phyloP scores from a whole-genome alignment of 257 asterid genomes.

The Agastache rugosa region DNA sequence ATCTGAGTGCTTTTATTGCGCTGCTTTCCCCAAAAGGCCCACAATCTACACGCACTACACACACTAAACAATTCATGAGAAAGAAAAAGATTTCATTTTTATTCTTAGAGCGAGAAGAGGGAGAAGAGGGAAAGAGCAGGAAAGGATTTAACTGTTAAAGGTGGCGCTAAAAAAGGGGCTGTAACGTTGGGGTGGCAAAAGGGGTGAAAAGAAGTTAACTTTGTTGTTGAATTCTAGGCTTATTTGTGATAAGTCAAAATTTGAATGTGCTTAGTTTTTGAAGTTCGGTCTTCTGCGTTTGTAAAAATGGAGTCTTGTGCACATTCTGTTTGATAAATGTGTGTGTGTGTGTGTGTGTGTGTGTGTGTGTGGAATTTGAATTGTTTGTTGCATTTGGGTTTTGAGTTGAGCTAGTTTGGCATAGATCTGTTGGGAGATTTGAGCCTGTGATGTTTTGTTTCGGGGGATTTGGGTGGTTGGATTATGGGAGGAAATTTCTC shows the following conservation, averaged over 20 bases:
- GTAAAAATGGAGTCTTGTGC: conserved; percentile 28
- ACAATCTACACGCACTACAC: conserved; percentile 36
- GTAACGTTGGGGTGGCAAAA: conserved; percentile 9
- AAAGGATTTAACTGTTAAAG: conserved; percentile 40
- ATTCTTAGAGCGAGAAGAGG: not conserved
- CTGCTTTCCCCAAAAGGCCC: conserved; percentile 52
- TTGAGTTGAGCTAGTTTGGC: conserved; percentile 25
- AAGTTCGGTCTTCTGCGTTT: conserved; percentile 11
- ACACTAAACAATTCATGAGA: conserved; percentile 24
- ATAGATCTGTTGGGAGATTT: conserved; percentile 42
- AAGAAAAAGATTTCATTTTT: conserved; percentile 32
- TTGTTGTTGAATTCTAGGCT: conserved; percentile 31
- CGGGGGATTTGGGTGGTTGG: conserved; percentile 37
- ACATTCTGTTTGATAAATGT: not conserved
- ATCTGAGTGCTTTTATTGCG: conserved; percentile 51
- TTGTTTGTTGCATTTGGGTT: conserved; percentile 22
- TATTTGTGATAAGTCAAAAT: not conserved
- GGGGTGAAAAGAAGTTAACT: not conserved
- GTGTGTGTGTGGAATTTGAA: conserved; percentile 30
- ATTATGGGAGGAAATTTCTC: conserved; percentile 42
- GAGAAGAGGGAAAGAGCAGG: conserved; percentile 17
- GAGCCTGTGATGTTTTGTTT: conserved; percentile 30
- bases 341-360: conserved; percentile 12
- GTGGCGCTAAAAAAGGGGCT: conserved; percentile 45
- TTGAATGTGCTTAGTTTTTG: conserved; percentile 19